A percentile compares a stretch with the other conserved stretches of the same genome.
Conservation (phyloP, 164 flowering plant species). For the Buxus sempervirens region DNA sequence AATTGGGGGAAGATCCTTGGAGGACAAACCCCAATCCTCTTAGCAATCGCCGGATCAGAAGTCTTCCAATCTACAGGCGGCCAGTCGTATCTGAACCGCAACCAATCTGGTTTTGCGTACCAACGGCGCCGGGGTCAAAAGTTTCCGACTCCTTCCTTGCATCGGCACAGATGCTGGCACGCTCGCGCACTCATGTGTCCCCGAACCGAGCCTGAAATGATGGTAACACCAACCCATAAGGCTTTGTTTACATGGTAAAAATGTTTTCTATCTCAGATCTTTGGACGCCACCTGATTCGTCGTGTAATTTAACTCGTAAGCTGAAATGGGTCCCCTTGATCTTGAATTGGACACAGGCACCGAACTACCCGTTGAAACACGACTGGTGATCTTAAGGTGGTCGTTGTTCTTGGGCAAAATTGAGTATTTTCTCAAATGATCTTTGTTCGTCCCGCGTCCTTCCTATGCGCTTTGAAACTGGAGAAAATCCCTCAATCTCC, state of each 20-base stretch:
- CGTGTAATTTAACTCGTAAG: constrained; percentile 78
- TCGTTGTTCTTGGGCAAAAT: constrained; percentile 34
- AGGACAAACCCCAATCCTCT: too few relatives aligned
- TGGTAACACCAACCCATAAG: constrained; percentile 71
- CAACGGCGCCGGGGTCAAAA: too few relatives aligned
- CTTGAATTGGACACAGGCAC: constrained; percentile 23
- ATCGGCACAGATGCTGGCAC: too few relatives aligned
- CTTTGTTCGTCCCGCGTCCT: constrained; percentile 67
- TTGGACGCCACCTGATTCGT: constrained; percentile 68
- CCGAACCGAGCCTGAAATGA: too few relatives aligned
- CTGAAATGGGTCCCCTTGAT: constrained; percentile 48
- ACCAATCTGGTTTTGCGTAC: too few relatives aligned
- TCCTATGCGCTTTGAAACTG: constrained; percentile 92
- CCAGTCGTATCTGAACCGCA: too few relatives aligned
- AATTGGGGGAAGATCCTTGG: too few relatives aligned
- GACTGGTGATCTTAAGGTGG: constrained; percentile 40
- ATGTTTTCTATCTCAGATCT: constrained; percentile 72
- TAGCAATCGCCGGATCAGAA: too few relatives aligned
- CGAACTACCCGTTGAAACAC: constrained; percentile 38
- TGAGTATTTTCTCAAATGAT: constrained; percentile 60
- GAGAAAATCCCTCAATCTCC: constrained; percentile 75
- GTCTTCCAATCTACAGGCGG: too few relatives aligned
- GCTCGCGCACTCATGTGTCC: too few relatives aligned
- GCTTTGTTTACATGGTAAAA: constrained; percentile 77
- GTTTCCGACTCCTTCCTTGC: too few relatives aligned